Conservation (phyloP, 352 stramenopile genomes). For the Phytophthora fragariae region DNA sequence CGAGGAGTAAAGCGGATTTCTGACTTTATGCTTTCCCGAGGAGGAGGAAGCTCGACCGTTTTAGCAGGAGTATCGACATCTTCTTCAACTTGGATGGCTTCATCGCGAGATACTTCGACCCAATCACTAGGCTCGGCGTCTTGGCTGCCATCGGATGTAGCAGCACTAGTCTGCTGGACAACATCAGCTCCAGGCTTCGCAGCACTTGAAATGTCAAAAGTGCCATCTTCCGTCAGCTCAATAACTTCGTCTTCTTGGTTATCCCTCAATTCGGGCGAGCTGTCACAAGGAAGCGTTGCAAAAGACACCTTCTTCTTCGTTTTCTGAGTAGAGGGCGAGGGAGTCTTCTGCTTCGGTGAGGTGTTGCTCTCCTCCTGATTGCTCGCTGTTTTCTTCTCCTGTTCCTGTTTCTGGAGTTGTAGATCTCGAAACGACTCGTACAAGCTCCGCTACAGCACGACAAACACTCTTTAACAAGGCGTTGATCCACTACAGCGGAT, state of each 20-base stretch:
- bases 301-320: slow-evolving; percentile 55
- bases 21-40: slow-evolving; percentile 49
- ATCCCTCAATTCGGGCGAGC: background rate
- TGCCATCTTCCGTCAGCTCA: slow-evolving; percentile 61
- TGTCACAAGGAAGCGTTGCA: slow-evolving; percentile 24
- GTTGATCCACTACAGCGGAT: background rate
- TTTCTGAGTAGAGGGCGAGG: slow-evolving; percentile 8
- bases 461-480: background rate
- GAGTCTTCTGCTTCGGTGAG: background rate
- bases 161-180: slow-evolving; percentile 2
- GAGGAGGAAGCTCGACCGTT: slow-evolving; percentile 45
- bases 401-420: slow-evolving; percentile 29
- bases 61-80: background rate
- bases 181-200: background rate
- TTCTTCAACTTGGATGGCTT: slow-evolving; percentile 22
- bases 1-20: slow-evolving; percentile 82
- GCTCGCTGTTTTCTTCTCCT: slow-evolving; percentile 10
- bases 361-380: slow-evolving; percentile 8
- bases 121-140: background rate
- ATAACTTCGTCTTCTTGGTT: slow-evolving; percentile 42
- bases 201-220: slow-evolving; percentile 53
- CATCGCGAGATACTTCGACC: slow-evolving; percentile 6
- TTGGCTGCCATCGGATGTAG: slow-evolving; percentile 1
- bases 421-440: slow-evolving; percentile 78
- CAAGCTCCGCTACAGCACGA: slow-evolving; percentile 51